Conservation (phyloP, 2,329 filamentous ascomycete genomes). For the Penicillium sp. region DNA sequence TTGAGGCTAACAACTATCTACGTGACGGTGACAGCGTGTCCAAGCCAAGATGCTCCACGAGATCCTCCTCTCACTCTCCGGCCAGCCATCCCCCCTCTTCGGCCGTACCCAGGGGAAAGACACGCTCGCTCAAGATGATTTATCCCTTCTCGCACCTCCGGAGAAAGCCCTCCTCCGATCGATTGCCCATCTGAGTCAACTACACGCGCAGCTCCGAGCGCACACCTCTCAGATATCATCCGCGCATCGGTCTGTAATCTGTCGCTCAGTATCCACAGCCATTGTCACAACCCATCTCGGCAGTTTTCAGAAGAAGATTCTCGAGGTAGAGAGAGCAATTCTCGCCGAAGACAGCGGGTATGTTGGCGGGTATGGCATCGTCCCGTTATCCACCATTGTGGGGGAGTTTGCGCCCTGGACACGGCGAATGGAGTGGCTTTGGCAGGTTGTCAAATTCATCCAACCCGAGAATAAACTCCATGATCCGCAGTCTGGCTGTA, state of each 20-base stretch:
- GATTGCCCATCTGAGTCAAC: slow-evolving; percentile 73
- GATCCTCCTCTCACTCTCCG: slow-evolving; percentile 93
- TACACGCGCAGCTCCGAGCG: slow-evolving; percentile 72
- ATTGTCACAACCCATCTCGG: slow-evolving; percentile 74
- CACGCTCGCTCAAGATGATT: slow-evolving; percentile 53
- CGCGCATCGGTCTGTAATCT: slow-evolving; percentile 77
- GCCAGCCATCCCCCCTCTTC: slow-evolving; percentile 88
- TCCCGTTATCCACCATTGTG: slow-evolving; percentile 83
- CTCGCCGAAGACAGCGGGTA: slow-evolving; percentile 73
- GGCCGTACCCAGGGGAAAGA: slow-evolving; percentile 53
- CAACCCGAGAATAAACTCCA: slow-evolving; percentile 45
- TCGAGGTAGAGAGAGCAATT: slow-evolving; percentile 80
- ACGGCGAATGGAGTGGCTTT: slow-evolving; percentile 82
- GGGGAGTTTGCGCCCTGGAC: slow-evolving; percentile 86
- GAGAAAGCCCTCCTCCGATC: slow-evolving; percentile 80
- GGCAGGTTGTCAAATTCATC: slow-evolving; percentile 72
- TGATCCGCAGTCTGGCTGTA: slow-evolving; percentile 48
- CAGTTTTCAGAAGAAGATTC: slow-evolving; percentile 78
- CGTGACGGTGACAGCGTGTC: slow-evolving; percentile 18
- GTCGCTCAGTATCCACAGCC: slow-evolving; percentile 80
- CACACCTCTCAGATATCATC: slow-evolving; percentile 68
- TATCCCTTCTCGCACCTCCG: slow-evolving; percentile 67
- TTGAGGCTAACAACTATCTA: neutral
- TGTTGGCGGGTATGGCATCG: slow-evolving; percentile 90
- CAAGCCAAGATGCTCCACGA: slow-evolving; percentile 83